Evolutionary conservation across 1,139 yeast species (phyloP).

Genomic region (Saccharomyces hybrid): DNA sequence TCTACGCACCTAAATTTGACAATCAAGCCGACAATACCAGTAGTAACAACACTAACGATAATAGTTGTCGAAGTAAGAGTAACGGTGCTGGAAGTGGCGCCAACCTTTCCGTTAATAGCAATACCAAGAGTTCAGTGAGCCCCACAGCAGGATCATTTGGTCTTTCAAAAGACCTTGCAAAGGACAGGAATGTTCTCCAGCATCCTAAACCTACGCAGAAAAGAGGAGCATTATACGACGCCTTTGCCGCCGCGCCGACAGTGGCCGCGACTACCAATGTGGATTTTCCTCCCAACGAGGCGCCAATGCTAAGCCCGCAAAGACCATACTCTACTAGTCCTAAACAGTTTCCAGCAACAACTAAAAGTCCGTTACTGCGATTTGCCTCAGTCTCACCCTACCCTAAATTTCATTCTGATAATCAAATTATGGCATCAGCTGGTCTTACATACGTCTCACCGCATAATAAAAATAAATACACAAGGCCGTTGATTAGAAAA

Average conservation of each 20-base stretch:
- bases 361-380: constrained; percentile 2
- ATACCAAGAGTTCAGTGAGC: neutral
- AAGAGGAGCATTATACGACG: neutral
- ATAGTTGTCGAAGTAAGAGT: neutral
- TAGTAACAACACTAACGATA: neutral
- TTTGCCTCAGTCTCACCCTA: constrained; percentile 2
- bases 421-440: neutral
- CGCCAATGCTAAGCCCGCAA: constrained; percentile 1
- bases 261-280: neutral
- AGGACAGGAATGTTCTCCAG: neutral
- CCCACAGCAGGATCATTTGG: neutral
- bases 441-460: constrained; percentile 1
- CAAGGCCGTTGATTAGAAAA: constrained; percentile 3
- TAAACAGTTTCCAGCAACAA: constrained; percentile 1
- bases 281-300: neutral
- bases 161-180: neutral
- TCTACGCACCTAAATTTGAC: constrained; percentile 8
- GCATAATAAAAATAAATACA: constrained; percentile 2
- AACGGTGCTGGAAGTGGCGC: neutral
- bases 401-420: neutral
- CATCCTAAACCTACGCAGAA: constrained; percentile 1
- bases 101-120: neutral
- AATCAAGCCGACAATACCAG: constrained; percentile 2
- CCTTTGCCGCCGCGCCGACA: neutral
- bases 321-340: constrained; percentile 5